phyloP scores from a whole-genome alignment of 306 rosid genomes.

The Dryas drummondii region DNA sequence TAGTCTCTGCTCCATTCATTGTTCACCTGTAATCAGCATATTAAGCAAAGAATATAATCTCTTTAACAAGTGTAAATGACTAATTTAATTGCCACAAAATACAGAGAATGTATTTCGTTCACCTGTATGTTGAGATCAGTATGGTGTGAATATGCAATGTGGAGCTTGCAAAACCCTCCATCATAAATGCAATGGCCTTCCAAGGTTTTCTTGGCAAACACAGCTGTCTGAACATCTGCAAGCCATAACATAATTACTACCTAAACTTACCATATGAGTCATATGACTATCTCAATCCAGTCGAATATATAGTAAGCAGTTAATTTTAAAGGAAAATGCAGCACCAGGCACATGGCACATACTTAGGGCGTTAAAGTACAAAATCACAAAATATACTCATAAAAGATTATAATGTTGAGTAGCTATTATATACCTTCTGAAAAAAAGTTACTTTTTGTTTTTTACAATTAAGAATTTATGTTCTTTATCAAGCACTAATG shows the following conservation, averaged over 20 bases:
- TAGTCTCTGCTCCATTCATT: slow-evolving; percentile 96
- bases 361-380: no score
- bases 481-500: no score
- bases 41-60: neutral
- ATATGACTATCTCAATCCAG: neutral
- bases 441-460: no score
- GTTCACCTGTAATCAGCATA: slow-evolving; percentile 57
- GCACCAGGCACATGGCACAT: neutral
- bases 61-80: neutral
- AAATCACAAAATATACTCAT: no score
- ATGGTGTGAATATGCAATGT: slow-evolving; percentile 89
- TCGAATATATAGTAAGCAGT: neutral
- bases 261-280: neutral
- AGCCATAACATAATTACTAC: slow-evolving; percentile 22
- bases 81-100: neutral
- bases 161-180: slow-evolving; percentile 99
- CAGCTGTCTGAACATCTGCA: slow-evolving; percentile 82
- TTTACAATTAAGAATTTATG: no score
- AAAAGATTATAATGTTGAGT: no score
- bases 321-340: neutral
- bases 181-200: slow-evolving; percentile 99
- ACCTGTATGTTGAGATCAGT: slow-evolving; percentile 98
- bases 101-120: slow-evolving; percentile 4
- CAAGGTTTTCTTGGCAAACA: slow-evolving; percentile 90
- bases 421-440: no score